Evolutionary conservation across 345 rosid genomes (phyloP).

Genomic region (Populus tremula): DNA sequence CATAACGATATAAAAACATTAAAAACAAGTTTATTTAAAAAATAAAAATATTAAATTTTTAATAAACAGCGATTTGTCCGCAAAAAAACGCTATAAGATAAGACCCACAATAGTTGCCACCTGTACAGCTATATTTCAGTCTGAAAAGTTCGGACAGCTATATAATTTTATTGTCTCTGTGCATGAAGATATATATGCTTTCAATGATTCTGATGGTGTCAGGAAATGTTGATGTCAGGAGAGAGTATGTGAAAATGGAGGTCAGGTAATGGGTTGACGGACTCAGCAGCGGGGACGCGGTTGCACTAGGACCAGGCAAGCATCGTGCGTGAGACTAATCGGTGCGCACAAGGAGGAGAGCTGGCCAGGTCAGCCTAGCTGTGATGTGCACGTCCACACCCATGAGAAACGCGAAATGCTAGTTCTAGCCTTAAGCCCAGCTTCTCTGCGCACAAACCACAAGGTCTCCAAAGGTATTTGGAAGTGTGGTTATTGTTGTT

Average conservation of each 20-base stretch:
- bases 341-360: not conserved
- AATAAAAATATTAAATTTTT: too few relatives aligned
- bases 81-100: too few relatives aligned
- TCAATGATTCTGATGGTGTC: not conserved
- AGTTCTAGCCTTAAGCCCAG: not conserved
- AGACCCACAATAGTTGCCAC: not conserved
- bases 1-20: too few relatives aligned
- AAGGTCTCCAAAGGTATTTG: too few relatives aligned
- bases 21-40: too few relatives aligned
- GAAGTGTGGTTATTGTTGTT: too few relatives aligned
- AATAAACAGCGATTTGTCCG: too few relatives aligned
- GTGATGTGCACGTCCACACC: conserved; percentile 2
- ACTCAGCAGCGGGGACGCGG: not conserved
- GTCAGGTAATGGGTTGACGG: not conserved
- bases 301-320: conserved; percentile 1
- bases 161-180: not conserved
- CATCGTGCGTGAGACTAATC: conserved; percentile 17
- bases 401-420: not conserved
- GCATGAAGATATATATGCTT: not conserved
- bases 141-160: not conserved
- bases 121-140: not conserved
- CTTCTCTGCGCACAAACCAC: not conserved
- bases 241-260: too few relatives aligned
- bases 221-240: not conserved
- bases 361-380: not conserved